These are phyloP conservation scores for Apiotrichum siamense DNA, from an alignment of 1,284 basidiomycete genomes.

Conservation along the genomic window DNA sequence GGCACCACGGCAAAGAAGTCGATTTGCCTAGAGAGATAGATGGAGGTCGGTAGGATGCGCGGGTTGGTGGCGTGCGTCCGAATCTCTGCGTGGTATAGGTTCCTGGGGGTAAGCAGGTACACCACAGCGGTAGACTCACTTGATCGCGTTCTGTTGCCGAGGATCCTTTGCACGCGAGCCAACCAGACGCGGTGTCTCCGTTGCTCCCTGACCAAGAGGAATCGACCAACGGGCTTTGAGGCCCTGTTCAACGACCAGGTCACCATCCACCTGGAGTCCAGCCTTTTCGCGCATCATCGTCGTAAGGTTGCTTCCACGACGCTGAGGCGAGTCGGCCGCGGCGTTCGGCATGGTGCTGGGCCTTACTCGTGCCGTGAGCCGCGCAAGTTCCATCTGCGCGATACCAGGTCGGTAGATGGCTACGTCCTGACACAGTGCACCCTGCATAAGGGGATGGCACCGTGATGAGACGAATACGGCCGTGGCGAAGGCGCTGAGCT, in stretches of 20 bases:
- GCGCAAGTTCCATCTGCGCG: conserved; percentile 25
- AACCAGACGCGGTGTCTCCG: neutral
- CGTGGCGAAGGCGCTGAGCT: conserved; percentile 8
- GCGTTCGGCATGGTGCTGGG: neutral
- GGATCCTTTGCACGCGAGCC: neutral
- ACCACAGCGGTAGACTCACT: conserved; percentile 28
- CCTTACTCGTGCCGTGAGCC: conserved; percentile 10
- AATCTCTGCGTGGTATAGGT: conserved; percentile 69
- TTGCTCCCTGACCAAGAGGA: conserved; percentile 54
- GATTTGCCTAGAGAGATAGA: conserved; percentile 77
- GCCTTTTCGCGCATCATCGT: conserved; percentile 40
- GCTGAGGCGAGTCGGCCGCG: neutral
- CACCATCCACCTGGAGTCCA: conserved; percentile 27
- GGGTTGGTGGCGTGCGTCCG: conserved; percentile 61
- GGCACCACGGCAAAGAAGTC: conserved; percentile 62
- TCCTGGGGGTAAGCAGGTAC: conserved; percentile 23
- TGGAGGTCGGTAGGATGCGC: conserved; percentile 59
- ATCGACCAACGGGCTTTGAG: conserved; percentile 64
- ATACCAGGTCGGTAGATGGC: conserved; percentile 22
- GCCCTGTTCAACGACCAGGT: conserved; percentile 54
- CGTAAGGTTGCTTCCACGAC: conserved; percentile 34
- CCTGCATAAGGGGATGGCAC: conserved; percentile 15
- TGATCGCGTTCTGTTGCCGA: conserved; percentile 25
- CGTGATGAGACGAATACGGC: conserved; percentile 17
- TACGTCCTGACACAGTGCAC: conserved; percentile 29